Percentiles rank a stretch among this genome's conserved stretches.
These are phyloP conservation scores for Balamuthia mandrillaris DNA, from an alignment of 208 protist genomes.

Conservation along the genomic window DNA sequence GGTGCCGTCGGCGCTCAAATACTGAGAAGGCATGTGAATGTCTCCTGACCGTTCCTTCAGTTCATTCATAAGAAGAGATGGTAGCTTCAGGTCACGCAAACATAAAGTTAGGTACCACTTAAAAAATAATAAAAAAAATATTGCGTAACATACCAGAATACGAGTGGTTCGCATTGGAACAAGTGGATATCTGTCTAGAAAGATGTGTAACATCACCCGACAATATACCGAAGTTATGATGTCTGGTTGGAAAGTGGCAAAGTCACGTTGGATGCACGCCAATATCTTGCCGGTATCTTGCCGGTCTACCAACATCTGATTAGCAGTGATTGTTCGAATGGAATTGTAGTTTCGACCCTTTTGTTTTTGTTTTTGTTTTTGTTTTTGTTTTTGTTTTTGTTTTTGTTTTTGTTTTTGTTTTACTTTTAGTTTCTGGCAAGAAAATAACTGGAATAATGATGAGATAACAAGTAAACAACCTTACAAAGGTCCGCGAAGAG, in stretches of 20 bases:
- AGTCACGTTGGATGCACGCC: background rate
- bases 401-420: too few species aligned
- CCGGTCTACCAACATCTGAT: too few species aligned
- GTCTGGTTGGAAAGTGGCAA: background rate
- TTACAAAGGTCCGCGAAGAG: conserved; percentile 23
- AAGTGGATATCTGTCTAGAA: conserved; percentile 36
- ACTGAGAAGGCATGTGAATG: background rate
- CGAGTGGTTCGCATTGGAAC: background rate
- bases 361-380: too few species aligned
- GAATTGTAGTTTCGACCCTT: conserved; percentile 39
- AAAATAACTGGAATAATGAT: too few species aligned
- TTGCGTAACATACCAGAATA: conserved; percentile 2
- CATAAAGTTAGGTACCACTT: background rate
- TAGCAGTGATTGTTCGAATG: too few species aligned
- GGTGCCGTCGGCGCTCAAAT: background rate
- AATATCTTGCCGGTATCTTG: background rate
- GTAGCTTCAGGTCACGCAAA: background rate
- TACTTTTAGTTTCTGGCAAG: too few species aligned
- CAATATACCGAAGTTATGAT: background rate
- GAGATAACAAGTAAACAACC: background rate
- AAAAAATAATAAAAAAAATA: background rate
- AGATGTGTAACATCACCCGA: conserved; percentile 2
- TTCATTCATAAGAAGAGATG: background rate
- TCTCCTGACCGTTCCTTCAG: background rate
- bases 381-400: too few species aligned